Base-by-base conservation (phyloP, 2,329 filamentous ascomycete genomes). In the Xylariaceae sp. region DNA sequence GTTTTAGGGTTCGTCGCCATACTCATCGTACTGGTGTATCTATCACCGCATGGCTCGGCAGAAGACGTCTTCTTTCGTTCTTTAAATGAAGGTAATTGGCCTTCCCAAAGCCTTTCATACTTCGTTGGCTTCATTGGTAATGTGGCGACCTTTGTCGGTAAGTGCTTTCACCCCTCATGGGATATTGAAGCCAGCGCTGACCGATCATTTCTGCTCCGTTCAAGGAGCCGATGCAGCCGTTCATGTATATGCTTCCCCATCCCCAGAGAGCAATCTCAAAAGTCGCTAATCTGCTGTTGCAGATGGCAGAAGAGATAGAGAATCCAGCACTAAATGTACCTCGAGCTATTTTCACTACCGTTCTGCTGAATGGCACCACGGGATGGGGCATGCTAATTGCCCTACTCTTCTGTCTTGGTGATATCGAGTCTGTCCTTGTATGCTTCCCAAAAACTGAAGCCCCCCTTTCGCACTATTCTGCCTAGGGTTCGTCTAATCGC, bases 251-350 rank as follows among this genome's bases (percentile, higher is more conserved):
- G 42, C 11, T 48, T 39, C 33, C 35, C 22, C 22, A 27, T 27
- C 22, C 22, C 22, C 22, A 27, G 22, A 27, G 22, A 27, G 7
- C 7, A n/a, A 27, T 27, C 22, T 27, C 22, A 7, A 27, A n/a
- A 27, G 4, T 27, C 22, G 22, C 27, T 36, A 12, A 51, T n/a
- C 36, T 48, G 42, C 19, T 39, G 46, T 39, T 2, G 11, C 45
- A 57, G 55, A 55, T 57, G 52, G 39, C 55, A 30, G 55, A 57
- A 50, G 55, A 55, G 39, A 55, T 55, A 42, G 46, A 55, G 43
- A 57, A 57, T 44, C 39, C 55, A 5, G 49, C 55, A 11, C 12
- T 51, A 22, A 48, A 49, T 31, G 50, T 57, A 5, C 55, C 55
- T 43, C 50, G 53, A 43, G 50, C 52, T 9, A 55, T 57, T 7